phyloP scores from a whole-genome alignment of 2,329 filamentous ascomycete species.

The Graphilbum sp. region DNA sequence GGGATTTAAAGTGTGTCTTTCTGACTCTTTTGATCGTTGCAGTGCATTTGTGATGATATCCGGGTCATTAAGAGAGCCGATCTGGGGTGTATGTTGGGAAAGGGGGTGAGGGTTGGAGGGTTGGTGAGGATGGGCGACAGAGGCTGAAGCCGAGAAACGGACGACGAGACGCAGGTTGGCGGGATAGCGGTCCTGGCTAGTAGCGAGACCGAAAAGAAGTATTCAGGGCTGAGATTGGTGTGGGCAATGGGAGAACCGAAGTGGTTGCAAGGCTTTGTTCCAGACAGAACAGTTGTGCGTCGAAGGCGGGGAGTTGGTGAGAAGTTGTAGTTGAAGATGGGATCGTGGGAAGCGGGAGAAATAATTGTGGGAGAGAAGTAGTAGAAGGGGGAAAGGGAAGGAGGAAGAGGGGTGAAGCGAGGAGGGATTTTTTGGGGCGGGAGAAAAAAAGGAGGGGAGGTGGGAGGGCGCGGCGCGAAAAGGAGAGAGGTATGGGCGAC shows the following conservation, averaged over 20 bases:
- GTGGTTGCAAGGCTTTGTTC: not conserved
- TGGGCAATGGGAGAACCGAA: not conserved
- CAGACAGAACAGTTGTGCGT: not conserved
- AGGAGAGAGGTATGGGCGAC: constrained; percentile 8
- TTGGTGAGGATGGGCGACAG: not conserved
- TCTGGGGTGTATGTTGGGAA: constrained; percentile 9
- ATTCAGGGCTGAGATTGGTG: not conserved
- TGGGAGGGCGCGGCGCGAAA: constrained; percentile 5
- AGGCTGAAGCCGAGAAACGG: not conserved
- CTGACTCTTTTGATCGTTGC: constrained; percentile 30
- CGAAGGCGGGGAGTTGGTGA: not conserved
- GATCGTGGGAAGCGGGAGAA: constrained; percentile 4
- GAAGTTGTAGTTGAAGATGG: not conserved
- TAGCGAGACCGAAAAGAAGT: constrained; percentile 5
- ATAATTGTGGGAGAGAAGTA: constrained; percentile 12
- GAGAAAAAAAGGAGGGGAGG: constrained; percentile 7
- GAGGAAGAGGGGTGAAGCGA: constrained; percentile 12
- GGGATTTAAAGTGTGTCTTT: constrained; percentile 55
- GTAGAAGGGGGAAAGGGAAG: constrained; percentile 5
- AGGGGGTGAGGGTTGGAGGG: not conserved
- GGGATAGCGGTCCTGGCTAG: constrained; percentile 1
- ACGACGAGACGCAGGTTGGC: not conserved
- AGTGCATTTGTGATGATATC: constrained; percentile 36
- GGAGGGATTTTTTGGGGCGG: constrained; percentile 9
- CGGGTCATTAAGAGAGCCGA: constrained; percentile 37